These are phyloP conservation scores for Hermanozyma aechmeae DNA, from an alignment of 805 yeast species.

Conservation along the genomic window DNA sequence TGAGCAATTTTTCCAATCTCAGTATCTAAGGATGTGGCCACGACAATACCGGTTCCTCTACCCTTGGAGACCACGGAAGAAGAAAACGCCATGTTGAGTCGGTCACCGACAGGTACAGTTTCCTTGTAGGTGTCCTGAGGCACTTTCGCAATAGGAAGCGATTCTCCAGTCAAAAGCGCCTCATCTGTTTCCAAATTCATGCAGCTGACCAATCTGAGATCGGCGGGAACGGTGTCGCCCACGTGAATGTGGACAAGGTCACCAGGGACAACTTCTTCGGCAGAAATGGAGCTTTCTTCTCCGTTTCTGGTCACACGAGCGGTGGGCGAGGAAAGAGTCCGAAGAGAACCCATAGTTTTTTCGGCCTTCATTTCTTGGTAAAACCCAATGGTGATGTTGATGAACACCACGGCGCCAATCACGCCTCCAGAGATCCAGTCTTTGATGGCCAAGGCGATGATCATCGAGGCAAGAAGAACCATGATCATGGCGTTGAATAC, in stretches of 20 bases:
- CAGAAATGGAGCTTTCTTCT: slow-evolving; percentile 43
- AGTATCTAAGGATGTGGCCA: slow-evolving; percentile 60
- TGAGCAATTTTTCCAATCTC: slow-evolving; percentile 68
- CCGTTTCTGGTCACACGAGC: slow-evolving; percentile 63
- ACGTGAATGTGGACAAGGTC: slow-evolving; percentile 55
- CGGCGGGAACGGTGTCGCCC: slow-evolving; percentile 75
- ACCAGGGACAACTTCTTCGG: slow-evolving; percentile 65
- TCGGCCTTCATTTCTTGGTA: slow-evolving; percentile 69
- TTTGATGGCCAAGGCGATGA: slow-evolving; percentile 60
- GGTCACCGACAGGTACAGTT: slow-evolving; percentile 54
- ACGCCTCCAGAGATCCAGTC: slow-evolving; percentile 85
- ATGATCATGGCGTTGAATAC: slow-evolving; percentile 72
- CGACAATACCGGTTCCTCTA: slow-evolving; percentile 60
- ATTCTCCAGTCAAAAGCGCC: slow-evolving; percentile 59
- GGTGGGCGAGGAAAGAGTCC: slow-evolving; percentile 58
- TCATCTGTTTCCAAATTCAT: slow-evolving; percentile 67
- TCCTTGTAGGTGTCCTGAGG: slow-evolving; percentile 14
- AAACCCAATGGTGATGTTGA: slow-evolving; percentile 61
- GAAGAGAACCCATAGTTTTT: slow-evolving; percentile 67
- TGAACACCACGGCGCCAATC: slow-evolving; percentile 53
- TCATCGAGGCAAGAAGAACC: slow-evolving; percentile 60
- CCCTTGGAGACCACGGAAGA: slow-evolving; percentile 69
- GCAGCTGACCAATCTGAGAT: slow-evolving; percentile 46
- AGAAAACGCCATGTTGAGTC: slow-evolving; percentile 62
- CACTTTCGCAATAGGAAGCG: slow-evolving; percentile 50